Percentiles rank a stretch among this genome's conserved stretches.
phyloP scores from a whole-genome alignment of 1,284 basidiomycete genomes.

The Rhodotorula sp. region DNA sequence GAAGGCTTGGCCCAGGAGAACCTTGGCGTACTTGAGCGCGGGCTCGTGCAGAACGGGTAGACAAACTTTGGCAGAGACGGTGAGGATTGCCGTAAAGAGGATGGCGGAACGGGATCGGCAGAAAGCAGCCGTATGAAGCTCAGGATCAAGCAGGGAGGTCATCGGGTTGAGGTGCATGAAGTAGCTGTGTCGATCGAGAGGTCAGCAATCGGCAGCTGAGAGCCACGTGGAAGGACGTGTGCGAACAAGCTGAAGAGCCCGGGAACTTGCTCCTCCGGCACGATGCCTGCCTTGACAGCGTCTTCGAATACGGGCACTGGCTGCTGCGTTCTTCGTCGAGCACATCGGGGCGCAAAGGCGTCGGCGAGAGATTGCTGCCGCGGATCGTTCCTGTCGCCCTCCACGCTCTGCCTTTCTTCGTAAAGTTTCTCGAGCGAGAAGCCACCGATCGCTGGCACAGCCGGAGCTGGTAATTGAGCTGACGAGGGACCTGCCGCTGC shows the following conservation, averaged over 20 bases:
- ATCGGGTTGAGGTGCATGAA: slow-evolving; percentile 24
- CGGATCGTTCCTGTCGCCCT: background rate
- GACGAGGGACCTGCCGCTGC: background rate
- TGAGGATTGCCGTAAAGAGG: slow-evolving; percentile 43
- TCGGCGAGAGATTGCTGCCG: slow-evolving; percentile 20
- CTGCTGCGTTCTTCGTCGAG: background rate
- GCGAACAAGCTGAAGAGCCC: slow-evolving; percentile 19
- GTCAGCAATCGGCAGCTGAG: no score
- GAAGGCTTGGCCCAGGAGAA: slow-evolving; percentile 32
- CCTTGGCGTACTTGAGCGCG: slow-evolving; percentile 26
- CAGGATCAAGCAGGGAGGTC: slow-evolving; percentile 19
- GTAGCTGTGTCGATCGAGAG: background rate
- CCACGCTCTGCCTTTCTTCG: background rate
- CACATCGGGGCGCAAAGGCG: slow-evolving; percentile 4
- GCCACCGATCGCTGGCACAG: slow-evolving; percentile 8
- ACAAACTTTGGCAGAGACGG: slow-evolving; percentile 37
- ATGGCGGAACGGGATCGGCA: slow-evolving; percentile 13
- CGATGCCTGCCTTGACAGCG: slow-evolving; percentile 3
- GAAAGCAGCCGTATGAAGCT: slow-evolving; percentile 15
- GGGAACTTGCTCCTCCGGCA: background rate
- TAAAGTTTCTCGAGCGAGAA: slow-evolving; percentile 19
- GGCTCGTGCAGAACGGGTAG: slow-evolving; percentile 27
- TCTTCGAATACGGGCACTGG: slow-evolving; percentile 8
- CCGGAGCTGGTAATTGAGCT: background rate
- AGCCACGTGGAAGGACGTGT: background rate